phyloP scores from a whole-genome alignment of 352 stramenopile genomes.

The Phytopythium oedochilum region DNA sequence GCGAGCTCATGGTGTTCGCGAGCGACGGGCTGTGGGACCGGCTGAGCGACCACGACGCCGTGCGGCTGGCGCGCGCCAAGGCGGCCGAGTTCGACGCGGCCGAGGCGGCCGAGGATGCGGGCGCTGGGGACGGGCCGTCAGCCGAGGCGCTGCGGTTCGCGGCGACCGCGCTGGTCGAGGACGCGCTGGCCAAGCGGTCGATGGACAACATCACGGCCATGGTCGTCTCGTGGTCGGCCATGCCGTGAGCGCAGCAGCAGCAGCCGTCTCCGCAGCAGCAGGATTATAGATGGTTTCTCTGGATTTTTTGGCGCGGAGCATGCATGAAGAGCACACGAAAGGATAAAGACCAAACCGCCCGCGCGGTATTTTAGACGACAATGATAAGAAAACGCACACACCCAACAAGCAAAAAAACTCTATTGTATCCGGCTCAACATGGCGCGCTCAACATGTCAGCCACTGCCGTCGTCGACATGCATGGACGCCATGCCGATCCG shows the following conservation, averaged over 20 bases:
- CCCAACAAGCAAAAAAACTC: constrained; percentile 1
- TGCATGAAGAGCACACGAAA: neutral
- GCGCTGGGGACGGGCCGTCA: neutral
- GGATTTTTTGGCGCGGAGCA: neutral
- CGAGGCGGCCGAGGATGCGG: constrained; percentile 6
- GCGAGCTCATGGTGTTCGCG: constrained; percentile 68
- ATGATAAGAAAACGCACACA: no score
- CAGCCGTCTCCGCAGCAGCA: no score
- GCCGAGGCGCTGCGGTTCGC: constrained; percentile 56
- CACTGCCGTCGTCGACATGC: no score
- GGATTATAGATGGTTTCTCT: neutral
- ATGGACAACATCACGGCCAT: constrained; percentile 86
- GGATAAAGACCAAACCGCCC: neutral
- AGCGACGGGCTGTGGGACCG: constrained; percentile 81
- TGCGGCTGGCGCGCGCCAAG: constrained; percentile 47
- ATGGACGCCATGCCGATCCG: no score
- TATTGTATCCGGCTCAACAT: constrained; percentile 1
- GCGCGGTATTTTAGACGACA: constrained; percentile 3
- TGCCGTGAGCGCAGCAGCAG: no score
- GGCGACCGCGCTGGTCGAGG: constrained; percentile 61
- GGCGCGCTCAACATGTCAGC: neutral
- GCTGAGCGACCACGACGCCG: constrained; percentile 61
- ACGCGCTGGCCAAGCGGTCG: constrained; percentile 56
- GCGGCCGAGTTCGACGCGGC: constrained; percentile 36
- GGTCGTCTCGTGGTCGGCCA: constrained; percentile 50